These are phyloP conservation scores for Gastrodia elata DNA, from an alignment of 106 monocot genomes.

Conservation along the genomic window DNA sequence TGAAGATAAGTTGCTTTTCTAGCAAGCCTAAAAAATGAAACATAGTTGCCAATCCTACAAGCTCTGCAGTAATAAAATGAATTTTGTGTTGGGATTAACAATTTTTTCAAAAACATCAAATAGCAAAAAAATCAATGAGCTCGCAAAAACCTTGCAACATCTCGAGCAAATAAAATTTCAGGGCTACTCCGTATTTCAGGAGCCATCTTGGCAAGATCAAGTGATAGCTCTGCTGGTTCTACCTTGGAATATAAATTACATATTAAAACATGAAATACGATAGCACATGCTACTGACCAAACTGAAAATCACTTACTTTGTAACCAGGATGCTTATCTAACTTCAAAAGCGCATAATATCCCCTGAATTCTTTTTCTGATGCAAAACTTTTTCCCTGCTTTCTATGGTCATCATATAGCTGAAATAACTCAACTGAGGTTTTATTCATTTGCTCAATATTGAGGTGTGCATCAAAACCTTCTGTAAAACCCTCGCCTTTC, in stretches of 20 bases:
- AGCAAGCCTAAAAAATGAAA: constrained; percentile 90
- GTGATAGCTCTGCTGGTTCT: constrained; percentile 93
- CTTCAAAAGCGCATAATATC: constrained; percentile 96
- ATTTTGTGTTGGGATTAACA: not conserved
- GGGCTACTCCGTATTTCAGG: constrained; percentile 57
- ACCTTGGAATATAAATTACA: constrained; percentile 45
- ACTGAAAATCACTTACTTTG: constrained; percentile 39
- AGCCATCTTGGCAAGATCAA: constrained; percentile 94
- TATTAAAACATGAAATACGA: not conserved
- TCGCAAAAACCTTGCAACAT: constrained; percentile 68
- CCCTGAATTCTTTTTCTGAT: constrained; percentile 91
- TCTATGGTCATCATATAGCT: constrained; percentile 95
- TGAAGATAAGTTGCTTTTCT: constrained; percentile 89
- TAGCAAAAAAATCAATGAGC: not conserved
- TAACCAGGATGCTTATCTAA: constrained; percentile 94
- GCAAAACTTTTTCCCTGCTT: constrained; percentile 43
- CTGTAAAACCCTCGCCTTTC: constrained; percentile 93
- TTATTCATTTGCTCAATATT: constrained; percentile 99
- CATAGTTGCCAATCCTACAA: constrained; percentile 72
- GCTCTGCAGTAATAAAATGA: constrained; percentile 44
- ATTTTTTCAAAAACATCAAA: constrained; percentile 3
- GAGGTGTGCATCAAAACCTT: constrained; percentile 97
- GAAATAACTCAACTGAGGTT: constrained; percentile 94
- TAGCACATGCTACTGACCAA: not conserved
- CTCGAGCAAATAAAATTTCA: constrained; percentile 82